These are phyloP conservation scores for Potentilla sterilis DNA, from an alignment of 306 rosid species.

Conservation along the genomic window DNA sequence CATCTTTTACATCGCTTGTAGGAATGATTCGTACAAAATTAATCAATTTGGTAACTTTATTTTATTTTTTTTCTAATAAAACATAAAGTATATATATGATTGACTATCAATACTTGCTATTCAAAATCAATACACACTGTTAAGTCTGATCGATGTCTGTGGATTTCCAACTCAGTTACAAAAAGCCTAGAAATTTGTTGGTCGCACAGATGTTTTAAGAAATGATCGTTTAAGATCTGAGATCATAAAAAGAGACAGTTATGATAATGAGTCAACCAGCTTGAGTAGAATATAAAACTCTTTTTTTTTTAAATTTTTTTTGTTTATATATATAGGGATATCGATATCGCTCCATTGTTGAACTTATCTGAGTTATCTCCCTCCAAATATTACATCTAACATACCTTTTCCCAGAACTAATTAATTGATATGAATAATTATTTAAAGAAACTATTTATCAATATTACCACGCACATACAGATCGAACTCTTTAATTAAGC, in stretches of 20 bases:
- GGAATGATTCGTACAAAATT: not conserved
- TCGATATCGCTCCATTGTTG: too few relatives aligned
- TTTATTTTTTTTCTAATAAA: not conserved
- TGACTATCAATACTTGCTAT: not conserved
- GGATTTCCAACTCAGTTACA: not conserved
- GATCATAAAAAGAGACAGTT: not conserved
- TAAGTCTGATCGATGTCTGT: not conserved
- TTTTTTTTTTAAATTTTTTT: too few relatives aligned
- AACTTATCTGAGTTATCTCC: not conserved
- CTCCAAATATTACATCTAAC: not conserved
- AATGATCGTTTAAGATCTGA: not conserved
- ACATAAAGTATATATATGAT: not conserved
- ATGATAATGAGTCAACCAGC: not conserved
- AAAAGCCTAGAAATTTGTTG: not conserved
- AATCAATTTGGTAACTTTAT: not conserved
- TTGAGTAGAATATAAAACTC: too few relatives aligned
- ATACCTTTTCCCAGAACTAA: not conserved
- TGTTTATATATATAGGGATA: too few relatives aligned
- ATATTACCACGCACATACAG: not conserved
- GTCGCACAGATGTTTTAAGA: not conserved
- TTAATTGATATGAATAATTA: not conserved
- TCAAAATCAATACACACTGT: not conserved
- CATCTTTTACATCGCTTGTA: not conserved
- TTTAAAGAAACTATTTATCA: too few relatives aligned
- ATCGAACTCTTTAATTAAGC: not conserved